These are phyloP conservation scores for Petasospora fabianii DNA, from an alignment of 1,139 yeast genomes.

Conservation along the genomic window DNA sequence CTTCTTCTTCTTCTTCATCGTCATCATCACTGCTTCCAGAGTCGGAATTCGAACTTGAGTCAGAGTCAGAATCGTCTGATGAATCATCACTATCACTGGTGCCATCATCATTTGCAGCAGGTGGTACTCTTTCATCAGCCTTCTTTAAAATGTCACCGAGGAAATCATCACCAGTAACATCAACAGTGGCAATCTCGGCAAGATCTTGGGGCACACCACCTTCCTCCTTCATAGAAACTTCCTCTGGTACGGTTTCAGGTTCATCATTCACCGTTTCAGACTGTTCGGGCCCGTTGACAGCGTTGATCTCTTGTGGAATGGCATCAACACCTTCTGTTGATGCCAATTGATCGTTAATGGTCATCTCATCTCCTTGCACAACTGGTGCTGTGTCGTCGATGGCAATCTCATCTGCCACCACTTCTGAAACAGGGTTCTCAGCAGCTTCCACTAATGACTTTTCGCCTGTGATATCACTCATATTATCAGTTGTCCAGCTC, in stretches of 20 bases:
- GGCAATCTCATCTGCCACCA: no score
- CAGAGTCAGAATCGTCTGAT: conserved; percentile 1
- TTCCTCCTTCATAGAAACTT: no score
- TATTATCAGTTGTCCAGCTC: background rate
- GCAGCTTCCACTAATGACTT: no score
- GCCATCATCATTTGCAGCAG: background rate
- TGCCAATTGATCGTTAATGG: no score
- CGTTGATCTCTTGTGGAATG: background rate
- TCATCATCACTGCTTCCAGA: conserved; percentile 18
- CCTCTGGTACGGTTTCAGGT: no score
- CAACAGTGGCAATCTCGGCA: background rate
- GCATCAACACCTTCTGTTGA: background rate
- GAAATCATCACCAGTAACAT: conserved; percentile 14
- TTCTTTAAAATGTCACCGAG: conserved; percentile 25
- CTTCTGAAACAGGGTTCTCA: no score
- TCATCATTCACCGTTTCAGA: no score
- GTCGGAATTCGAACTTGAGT: conserved; percentile 15
- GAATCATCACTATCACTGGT: background rate
- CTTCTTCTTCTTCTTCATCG: conserved; percentile 19
- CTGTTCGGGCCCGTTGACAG: no score
- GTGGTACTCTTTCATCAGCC: conserved; percentile 12
- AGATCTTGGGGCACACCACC: no score
- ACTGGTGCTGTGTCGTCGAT: no score
- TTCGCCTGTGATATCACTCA: no score
- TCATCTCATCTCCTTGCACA: no score